Evolutionary conservation across 441 rosid genomes (phyloP).

Genomic region (Metrosideros polymorpha): DNA sequence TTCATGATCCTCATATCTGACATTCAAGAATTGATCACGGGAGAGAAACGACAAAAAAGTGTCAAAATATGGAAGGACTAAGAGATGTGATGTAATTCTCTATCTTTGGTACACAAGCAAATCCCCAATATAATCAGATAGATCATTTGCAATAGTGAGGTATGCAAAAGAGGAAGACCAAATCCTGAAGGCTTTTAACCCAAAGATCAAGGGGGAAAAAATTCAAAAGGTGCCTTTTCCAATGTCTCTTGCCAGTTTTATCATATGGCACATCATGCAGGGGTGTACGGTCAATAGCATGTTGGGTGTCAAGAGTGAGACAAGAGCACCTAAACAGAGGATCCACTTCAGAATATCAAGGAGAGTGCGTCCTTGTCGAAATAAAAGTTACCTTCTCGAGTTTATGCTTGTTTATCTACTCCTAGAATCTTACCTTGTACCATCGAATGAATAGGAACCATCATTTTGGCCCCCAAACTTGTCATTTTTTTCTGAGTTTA

Average conservation of each 20-base stretch:
- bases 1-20: conserved; percentile 61
- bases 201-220: not conserved
- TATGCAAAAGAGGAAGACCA: not conserved
- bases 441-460: not conserved
- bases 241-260: not conserved
- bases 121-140: not conserved
- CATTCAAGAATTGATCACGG: not conserved
- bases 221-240: not conserved
- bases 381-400: not conserved
- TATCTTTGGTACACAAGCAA: not conserved
- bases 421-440: not conserved
- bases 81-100: not conserved
- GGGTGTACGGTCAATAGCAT: not conserved
- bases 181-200: not conserved
- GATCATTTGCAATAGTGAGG: not conserved
- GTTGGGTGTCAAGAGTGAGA: not conserved
- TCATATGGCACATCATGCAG: not conserved
- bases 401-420: not conserved
- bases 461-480: not conserved
- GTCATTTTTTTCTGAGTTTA: not conserved
- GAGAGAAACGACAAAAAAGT: not conserved
- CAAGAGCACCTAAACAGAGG: not conserved
- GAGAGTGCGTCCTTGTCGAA: not conserved
- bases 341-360: not conserved
- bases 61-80: not conserved